Conservation (phyloP, 2,329 filamentous ascomycete species). For the Neonectria ditissima region DNA sequence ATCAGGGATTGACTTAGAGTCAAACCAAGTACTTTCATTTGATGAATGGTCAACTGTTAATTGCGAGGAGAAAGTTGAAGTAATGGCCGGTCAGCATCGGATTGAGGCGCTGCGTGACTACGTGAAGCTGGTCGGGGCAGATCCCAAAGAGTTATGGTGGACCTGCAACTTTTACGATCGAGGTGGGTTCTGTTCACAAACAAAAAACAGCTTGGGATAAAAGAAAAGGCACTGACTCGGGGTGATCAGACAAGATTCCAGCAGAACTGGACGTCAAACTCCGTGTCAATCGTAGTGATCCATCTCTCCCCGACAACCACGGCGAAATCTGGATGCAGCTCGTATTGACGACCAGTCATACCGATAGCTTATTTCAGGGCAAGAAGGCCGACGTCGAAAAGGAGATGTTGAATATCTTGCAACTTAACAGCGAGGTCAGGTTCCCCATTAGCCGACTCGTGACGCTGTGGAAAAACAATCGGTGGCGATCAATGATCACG, state of each 20-base stretch:
- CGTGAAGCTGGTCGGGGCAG: conserved; percentile 11
- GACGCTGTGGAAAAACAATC: conserved; percentile 1
- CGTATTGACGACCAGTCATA: neutral
- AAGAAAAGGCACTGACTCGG: neutral
- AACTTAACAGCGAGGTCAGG: neutral
- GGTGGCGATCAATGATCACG: neutral
- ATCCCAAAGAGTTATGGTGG: conserved; percentile 24
- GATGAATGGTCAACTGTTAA: conserved; percentile 17
- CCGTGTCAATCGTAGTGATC: conserved; percentile 24
- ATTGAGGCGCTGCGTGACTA: conserved; percentile 25
- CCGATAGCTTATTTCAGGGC: conserved; percentile 9
- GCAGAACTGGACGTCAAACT: conserved; percentile 26
- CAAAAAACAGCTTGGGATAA: neutral
- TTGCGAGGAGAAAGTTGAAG: conserved; percentile 13
- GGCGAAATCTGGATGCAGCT: conserved; percentile 32
- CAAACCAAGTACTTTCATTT: conserved; percentile 6
- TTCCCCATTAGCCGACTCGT: neutral
- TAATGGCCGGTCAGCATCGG: conserved; percentile 32
- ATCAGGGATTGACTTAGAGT: neutral
- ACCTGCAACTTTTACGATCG: conserved; percentile 29
- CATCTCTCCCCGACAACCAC: conserved; percentile 25
- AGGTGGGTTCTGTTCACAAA: conserved; percentile 16
- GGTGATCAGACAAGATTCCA: conserved; percentile 15
- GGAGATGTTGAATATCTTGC: conserved; percentile 11
- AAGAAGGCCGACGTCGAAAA: conserved; percentile 11